Evolutionary conservation across 2,329 filamentous ascomycete genomes (phyloP).

Genomic region (Nannizziopsis barbatae): DNA sequence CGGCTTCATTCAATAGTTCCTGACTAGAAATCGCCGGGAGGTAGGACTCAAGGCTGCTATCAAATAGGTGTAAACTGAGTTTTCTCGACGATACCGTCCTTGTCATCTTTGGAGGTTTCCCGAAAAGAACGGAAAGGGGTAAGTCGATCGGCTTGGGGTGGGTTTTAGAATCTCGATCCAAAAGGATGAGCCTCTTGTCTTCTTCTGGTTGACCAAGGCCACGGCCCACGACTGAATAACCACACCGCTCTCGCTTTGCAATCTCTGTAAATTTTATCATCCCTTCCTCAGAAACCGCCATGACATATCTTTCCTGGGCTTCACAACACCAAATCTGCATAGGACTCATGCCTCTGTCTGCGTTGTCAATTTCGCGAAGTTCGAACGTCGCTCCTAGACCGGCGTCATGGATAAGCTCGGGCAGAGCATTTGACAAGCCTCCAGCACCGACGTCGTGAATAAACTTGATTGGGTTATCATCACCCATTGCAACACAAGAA

Average conservation of each 20-base stretch:
- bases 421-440: slow-evolving; percentile 71
- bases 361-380: slow-evolving; percentile 83
- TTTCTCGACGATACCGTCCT: slow-evolving; percentile 61
- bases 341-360: slow-evolving; percentile 84
- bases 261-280: slow-evolving; percentile 64
- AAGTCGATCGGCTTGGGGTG: slow-evolving; percentile 74
- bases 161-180: slow-evolving; percentile 64
- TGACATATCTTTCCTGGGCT: slow-evolving; percentile 89
- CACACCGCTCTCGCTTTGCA: slow-evolving; percentile 70
- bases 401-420: slow-evolving; percentile 84
- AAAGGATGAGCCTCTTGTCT: slow-evolving; percentile 62
- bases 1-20: slow-evolving; percentile 54
- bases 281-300: slow-evolving; percentile 70
- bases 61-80: slow-evolving; percentile 57
- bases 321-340: slow-evolving; percentile 98
- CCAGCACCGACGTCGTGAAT: slow-evolving; percentile 97
- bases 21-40: slow-evolving; percentile 44
- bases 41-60: slow-evolving; percentile 59
- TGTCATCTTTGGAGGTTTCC: slow-evolving; percentile 72
- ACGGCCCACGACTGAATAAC: slow-evolving; percentile 80
- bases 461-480: slow-evolving; percentile 81
- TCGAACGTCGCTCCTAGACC: slow-evolving; percentile 86
- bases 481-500: slow-evolving; percentile 72
- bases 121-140: slow-evolving; percentile 79
- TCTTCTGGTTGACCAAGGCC: slow-evolving; percentile 56